A percentile compares a stretch with the other conserved stretches of the same genome.
These are phyloP conservation scores for Ilex paraguariensis DNA, from an alignment of 305 asterid species.

Conservation along the genomic window DNA sequence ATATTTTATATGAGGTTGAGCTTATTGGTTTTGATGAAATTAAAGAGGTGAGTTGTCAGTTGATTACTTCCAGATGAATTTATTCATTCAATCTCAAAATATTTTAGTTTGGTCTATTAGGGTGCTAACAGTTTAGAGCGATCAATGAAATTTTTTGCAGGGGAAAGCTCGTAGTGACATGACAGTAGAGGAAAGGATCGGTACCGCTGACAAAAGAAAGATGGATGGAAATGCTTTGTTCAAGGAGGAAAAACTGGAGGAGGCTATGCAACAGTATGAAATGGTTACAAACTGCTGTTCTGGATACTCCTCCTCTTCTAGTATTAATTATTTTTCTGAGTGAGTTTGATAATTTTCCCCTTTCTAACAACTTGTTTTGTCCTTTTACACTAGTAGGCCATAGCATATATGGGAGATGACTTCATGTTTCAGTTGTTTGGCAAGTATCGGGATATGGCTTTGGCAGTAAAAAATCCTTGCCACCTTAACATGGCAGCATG, in stretches of 20 bases:
- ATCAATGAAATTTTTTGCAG: slow-evolving; percentile 35
- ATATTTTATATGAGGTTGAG: slow-evolving; percentile 85
- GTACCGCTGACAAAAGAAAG: slow-evolving; percentile 93
- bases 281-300: slow-evolving; percentile 43
- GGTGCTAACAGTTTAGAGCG: not conserved
- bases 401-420: slow-evolving; percentile 97
- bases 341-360: no score
- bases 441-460: slow-evolving; percentile 92
- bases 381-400: slow-evolving; percentile 52
- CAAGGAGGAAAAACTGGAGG: slow-evolving; percentile 84
- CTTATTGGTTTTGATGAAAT: slow-evolving; percentile 96
- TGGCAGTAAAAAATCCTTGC: slow-evolving; percentile 98
- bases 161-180: slow-evolving; percentile 95
- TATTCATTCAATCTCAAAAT: not conserved
- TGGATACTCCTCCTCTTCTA: slow-evolving; percentile 7
- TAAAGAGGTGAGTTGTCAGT: slow-evolving; percentile 59
- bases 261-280: slow-evolving; percentile 97
- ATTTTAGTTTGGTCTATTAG: slow-evolving; percentile 1
- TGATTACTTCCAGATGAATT: no score
- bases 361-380: not conserved
- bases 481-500: slow-evolving; percentile 97
- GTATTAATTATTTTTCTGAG: not conserved
- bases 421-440: slow-evolving; percentile 99
- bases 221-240: slow-evolving; percentile 91
- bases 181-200: slow-evolving; percentile 98